Evolutionary conservation across 1,284 basidiomycete genomes (phyloP).

Genomic region (Fomitopsis schrenkii): DNA sequence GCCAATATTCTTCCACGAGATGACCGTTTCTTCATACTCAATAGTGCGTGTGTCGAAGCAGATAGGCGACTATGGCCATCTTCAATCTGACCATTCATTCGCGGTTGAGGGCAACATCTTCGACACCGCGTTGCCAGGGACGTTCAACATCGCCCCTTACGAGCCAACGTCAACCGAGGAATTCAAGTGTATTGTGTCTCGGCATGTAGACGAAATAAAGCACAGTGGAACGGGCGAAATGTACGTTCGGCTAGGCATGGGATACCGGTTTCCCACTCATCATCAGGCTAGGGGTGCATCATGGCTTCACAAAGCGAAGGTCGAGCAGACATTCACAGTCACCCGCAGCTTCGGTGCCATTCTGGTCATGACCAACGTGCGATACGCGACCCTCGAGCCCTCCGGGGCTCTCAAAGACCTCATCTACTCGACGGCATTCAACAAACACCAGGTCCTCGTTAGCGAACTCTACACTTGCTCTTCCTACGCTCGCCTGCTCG

Average conservation of each 20-base stretch:
- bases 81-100: constrained; percentile 5
- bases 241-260: not conserved
- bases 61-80: constrained; percentile 8
- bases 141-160: not conserved
- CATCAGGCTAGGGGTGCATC: not conserved
- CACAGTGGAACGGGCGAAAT: not conserved
- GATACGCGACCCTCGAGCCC: not conserved
- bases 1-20: not conserved
- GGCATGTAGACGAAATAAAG: not conserved
- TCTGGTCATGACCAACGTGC: constrained; percentile 3
- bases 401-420: constrained; percentile 1
- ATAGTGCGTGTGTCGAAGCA: not conserved
- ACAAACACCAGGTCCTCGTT: constrained; percentile 1
- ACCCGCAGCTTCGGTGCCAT: constrained; percentile 2
- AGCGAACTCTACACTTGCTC: constrained; percentile 7
- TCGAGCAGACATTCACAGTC: constrained; percentile 3
- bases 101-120: constrained; percentile 9
- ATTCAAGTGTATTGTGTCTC: not conserved
- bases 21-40: not conserved
- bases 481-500: constrained; percentile 8
- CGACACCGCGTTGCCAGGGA: not conserved
- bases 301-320: not conserved
- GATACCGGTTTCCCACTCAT: not conserved
- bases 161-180: not conserved
- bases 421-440: not conserved